Evolutionary conservation across 2,329 filamentous ascomycete species (phyloP), one percentile per base, ranked within the genome.

Genomic region (Whalleya microplaca): DNA sequence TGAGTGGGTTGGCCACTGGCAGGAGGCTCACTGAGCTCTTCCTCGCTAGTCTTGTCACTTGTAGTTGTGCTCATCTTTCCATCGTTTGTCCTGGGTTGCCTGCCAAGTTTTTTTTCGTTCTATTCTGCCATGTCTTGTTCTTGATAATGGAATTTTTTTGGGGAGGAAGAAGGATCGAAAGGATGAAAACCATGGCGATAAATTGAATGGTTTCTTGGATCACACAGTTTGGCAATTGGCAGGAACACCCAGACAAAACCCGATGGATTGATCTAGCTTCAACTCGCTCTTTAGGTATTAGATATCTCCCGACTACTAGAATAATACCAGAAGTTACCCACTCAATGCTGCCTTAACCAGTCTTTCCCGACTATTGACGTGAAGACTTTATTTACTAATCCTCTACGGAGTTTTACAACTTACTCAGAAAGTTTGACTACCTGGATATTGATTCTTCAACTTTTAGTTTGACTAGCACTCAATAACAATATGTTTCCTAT

Each of bases 1-100:
- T 80, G 92, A 96, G 85, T 96, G 94, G 88, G 91, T 96, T 86
- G 92, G 92, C 81, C 91, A 90, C 78, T 96, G 91, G 86, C 87
- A 90, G 75, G 86, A 87, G 66, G 75, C 74, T 70, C 73, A 75
- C 63, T 78, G 66, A 62, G 60, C 62, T 57, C 61, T 45, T 61
- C 63, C 62, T 70, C 53, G 64, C 67, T 62, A 56, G 62, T 73
- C 68, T 73, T 72, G 79, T 73, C 84, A 85, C 83, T 86, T 85
- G 84, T 87, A 78, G 83, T 83, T 84, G 74, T 71, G 77, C 75
- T 76, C 74, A 69, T 70, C 59, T 64, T 59, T 69, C 56, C 60
- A 66, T 62, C 48, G 53, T 65, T 59, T 64, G 58, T 67, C 52
- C 64, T 62, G 66, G 64, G 65, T 58, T 70, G 64, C 69, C 57